A percentile compares a stretch with the other conserved stretches of the same genome.
phyloP scores from a whole-genome alignment of 805 yeast genomes.

The Ogataea salicorniae region DNA sequence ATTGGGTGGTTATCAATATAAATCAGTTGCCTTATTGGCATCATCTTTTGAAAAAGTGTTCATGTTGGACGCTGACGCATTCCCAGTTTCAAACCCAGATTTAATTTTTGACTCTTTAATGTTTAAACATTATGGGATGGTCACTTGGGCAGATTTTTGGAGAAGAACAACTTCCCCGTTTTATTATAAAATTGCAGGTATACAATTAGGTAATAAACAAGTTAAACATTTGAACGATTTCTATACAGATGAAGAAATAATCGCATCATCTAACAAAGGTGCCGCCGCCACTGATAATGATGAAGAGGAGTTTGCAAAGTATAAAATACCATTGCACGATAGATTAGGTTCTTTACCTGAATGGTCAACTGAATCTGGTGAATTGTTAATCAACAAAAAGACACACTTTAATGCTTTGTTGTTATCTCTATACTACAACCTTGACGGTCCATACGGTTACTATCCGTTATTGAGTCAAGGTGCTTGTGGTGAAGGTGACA shows the following conservation, averaged over 20 bases:
- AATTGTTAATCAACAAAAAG: conserved; percentile 50
- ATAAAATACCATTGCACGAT: conserved; percentile 48
- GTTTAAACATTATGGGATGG: conserved; percentile 44
- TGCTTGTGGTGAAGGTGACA: conserved; percentile 68
- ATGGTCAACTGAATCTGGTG: conserved; percentile 65
- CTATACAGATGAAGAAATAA: conserved; percentile 22
- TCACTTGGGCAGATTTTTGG: conserved; percentile 89
- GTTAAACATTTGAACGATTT: conserved; percentile 22
- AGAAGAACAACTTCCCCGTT: conserved; percentile 73
- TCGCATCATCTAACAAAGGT: conserved; percentile 30
- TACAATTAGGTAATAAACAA: conserved; percentile 33
- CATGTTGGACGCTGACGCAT: conserved; percentile 70
- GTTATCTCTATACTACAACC: conserved; percentile 59
- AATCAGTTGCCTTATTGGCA: conserved; percentile 45
- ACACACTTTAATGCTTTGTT: conserved; percentile 54
- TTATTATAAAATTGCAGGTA: conserved; percentile 64
- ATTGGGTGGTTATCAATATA: conserved; percentile 26
- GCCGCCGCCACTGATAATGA: conserved; percentile 14
- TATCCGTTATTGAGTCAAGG: conserved; percentile 59
- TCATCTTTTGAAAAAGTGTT: conserved; percentile 71
- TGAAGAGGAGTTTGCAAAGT: conserved; percentile 21
- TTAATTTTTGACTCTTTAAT: conserved; percentile 52
- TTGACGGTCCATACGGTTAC: conserved; percentile 54
- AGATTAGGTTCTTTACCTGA: conserved; percentile 60
- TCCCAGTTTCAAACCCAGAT: conserved; percentile 65